Evolutionary conservation across 2,329 filamentous ascomycete species (phyloP).

Genomic region (Pestalotiopsis sp.): DNA sequence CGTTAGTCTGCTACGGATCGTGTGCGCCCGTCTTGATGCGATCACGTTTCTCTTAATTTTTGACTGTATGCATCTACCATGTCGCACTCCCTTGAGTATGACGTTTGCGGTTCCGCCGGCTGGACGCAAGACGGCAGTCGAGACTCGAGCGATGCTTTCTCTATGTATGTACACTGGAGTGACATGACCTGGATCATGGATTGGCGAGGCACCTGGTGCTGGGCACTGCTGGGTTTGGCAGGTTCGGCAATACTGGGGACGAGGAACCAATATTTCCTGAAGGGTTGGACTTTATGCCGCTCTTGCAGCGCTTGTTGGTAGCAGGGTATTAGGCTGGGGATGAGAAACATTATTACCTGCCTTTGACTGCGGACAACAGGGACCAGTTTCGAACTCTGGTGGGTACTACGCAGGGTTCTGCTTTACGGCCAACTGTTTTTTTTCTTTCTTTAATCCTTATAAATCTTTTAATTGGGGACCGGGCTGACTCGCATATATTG

Average conservation of each 20-base stretch:
- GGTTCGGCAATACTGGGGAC: background rate
- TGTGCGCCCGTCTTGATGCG: background rate
- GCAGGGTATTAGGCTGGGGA: background rate
- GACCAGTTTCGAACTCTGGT: background rate
- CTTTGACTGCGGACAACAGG: background rate
- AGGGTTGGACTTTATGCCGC: background rate
- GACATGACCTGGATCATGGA: background rate
- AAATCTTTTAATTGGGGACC: too few relatives aligned
- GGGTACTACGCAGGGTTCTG: conserved; percentile 1
- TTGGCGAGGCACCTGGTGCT: background rate
- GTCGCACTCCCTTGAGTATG: background rate
- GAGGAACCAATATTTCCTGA: background rate
- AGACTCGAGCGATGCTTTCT: background rate
- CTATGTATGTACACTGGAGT: background rate
- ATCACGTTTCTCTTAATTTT: background rate
- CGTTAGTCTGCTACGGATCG: background rate
- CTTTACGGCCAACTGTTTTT: background rate
- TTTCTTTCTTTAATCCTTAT: background rate
- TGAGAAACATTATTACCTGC: background rate
- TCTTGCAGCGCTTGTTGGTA: background rate
- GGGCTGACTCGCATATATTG: background rate
- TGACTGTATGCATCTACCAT: background rate
- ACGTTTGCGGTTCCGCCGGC: background rate
- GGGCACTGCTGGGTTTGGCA: background rate
- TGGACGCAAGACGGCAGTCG: background rate